Base-by-base conservation (phyloP, 495 filamentous ascomycete species). In the Talaromyces adpressus region DNA sequence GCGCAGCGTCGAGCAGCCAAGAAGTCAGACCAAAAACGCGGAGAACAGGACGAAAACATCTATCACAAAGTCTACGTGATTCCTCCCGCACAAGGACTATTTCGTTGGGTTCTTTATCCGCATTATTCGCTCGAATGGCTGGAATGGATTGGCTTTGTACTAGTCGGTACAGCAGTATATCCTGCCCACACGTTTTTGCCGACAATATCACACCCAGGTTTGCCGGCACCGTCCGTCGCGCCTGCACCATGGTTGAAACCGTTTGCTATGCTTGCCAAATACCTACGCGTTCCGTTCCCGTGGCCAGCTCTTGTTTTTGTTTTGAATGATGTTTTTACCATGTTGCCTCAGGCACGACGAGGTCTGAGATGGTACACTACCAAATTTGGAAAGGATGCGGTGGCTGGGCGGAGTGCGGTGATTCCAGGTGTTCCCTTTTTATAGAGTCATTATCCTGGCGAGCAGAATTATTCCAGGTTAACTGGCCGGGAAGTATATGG, bases 71-170 rank as follows among this genome's bases (percentile, higher is more conserved):
- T 95, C 61, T 98, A 98, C 71, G 87, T 89, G 75, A 85, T 98
- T 54, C 94, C 94, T 3, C 95, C 95, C 0, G 76, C 87, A 64
- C 85, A 87, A 45, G 93, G 93, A 2, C 76, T 97, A 47, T 98
- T 98, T 77, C 78, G 77, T 57, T 87, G 82, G 63, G 84, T 97
- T 69, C 81, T 98, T 61, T 96, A 89, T 77, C 92, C 94, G 64
- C 95, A 98, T 71, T 98, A 96, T 71, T 82, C 94, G 57, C 89
- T 85, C 65, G 94, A 98, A 81, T 98, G 94, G 94, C 73, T 96
- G 57, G 95, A 98, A 77, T 98, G 95, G 94, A 69, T 82, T 20
- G 94, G 94, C 0, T 98, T 91, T 70, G 92, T 85, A 72, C 83
- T 96, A 64, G 76, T 83, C n/a, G 85, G 80, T 5, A 69, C 69